These are phyloP conservation scores for Suillus weaverae DNA, from an alignment of 768 basidiomycete genomes.

Conservation along the genomic window DNA sequence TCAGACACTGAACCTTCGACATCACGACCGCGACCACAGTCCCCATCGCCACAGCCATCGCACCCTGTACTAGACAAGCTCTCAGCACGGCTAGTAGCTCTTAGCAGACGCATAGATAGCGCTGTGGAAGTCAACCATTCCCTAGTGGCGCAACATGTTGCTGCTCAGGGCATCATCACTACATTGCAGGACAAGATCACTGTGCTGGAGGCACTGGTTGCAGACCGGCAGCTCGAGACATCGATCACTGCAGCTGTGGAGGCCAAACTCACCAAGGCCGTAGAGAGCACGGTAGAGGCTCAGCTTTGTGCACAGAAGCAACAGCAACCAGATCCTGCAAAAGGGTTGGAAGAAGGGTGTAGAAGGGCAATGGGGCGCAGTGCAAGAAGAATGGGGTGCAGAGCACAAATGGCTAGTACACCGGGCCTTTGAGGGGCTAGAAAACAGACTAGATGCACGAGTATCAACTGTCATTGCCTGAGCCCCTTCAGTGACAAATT, in stretches of 20 bases:
- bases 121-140: constrained; percentile 71
- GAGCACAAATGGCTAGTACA: constrained; percentile 78
- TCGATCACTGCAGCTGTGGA: constrained; percentile 35
- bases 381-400: constrained; percentile 79
- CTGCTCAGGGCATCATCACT: constrained; percentile 71
- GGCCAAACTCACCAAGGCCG: constrained; percentile 31
- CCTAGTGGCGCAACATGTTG: constrained; percentile 75
- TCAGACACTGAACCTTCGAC: constrained; percentile 32
- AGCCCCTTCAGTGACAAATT: too few relatives aligned
- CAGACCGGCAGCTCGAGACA: constrained; percentile 44
- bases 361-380: constrained; percentile 75
- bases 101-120: constrained; percentile 72
- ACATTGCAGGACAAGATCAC: constrained; percentile 68
- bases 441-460: constrained; percentile 53
- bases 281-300: constrained; percentile 31
- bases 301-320: constrained; percentile 2
- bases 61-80: constrained; percentile 53
- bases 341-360: constrained; percentile 74
- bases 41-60: constrained; percentile 25
- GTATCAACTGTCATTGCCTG: constrained; percentile 35
- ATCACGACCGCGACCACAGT: constrained; percentile 17
- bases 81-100: constrained; percentile 55
- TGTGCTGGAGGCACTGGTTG: constrained; percentile 66
- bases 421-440: constrained; percentile 81
- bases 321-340: constrained; percentile 16